Evolutionary conservation across 2,329 filamentous ascomycete genomes (phyloP).

Genomic region (Cryoendolithus antarcticus): DNA sequence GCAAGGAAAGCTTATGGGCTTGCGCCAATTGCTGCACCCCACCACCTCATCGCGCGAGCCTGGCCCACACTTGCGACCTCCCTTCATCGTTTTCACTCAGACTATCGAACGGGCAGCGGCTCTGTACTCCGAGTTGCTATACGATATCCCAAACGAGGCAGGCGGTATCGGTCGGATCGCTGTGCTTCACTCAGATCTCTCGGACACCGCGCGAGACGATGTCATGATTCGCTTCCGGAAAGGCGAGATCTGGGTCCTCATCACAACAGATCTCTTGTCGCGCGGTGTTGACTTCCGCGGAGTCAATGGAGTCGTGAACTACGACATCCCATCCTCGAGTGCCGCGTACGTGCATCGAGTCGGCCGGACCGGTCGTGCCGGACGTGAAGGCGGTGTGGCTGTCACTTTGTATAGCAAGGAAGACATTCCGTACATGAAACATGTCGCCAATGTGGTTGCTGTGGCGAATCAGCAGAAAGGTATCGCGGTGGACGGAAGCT

Average conservation of each 20-base stretch:
- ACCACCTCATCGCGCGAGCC: conserved; percentile 46
- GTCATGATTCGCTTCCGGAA: conserved; percentile 85
- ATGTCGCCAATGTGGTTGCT: conserved; percentile 84
- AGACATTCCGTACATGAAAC: conserved; percentile 80
- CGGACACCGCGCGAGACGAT: conserved; percentile 58
- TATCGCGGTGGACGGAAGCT: conserved; percentile 33
- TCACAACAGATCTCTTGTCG: conserved; percentile 87
- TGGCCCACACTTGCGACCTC: conserved; percentile 53
- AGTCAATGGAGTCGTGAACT: conserved; percentile 93
- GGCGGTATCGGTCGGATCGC: conserved; percentile 76
- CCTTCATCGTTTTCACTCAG: conserved; percentile 92
- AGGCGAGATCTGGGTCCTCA: conserved; percentile 90
- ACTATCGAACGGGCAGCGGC: conserved; percentile 84
- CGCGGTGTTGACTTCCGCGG: conserved; percentile 91
- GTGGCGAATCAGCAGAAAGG: conserved; percentile 59
- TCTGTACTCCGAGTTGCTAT: conserved; percentile 78
- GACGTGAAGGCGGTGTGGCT: conserved; percentile 73
- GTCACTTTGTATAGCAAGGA: conserved; percentile 95
- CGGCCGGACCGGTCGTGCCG: conserved; percentile 79
- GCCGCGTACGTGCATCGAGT: conserved; percentile 89
- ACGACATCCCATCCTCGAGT: conserved; percentile 85
- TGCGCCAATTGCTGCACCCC: conserved; percentile 80
- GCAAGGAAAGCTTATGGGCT: conserved; percentile 79
- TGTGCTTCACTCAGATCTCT: conserved; percentile 77
- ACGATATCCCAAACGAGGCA: conserved; percentile 83